Percentiles rank a stretch among this genome's conserved stretches.
These are phyloP conservation scores for Sugiyamaella japonica DNA, from an alignment of 1,139 yeast species.

Conservation along the genomic window DNA sequence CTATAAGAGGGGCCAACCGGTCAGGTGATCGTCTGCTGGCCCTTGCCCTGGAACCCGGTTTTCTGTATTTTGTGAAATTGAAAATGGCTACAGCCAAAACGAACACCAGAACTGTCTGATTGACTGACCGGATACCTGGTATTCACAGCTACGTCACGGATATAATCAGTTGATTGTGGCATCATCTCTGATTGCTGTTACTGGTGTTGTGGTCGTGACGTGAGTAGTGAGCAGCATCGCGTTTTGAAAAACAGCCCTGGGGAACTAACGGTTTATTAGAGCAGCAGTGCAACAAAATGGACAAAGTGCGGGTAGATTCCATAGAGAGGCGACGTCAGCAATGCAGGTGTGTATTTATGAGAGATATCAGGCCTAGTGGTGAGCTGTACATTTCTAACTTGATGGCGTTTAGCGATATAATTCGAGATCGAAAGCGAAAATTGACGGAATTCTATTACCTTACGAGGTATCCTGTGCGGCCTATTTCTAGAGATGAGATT, in stretches of 20 bases:
- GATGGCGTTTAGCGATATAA: constrained; percentile 9
- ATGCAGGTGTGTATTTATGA: constrained; percentile 36
- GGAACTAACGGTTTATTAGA: neutral
- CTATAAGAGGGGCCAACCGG: no score
- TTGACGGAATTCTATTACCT: constrained; percentile 57
- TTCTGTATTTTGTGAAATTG: constrained; percentile 6
- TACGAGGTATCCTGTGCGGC: constrained; percentile 47
- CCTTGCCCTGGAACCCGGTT: constrained; percentile 5
- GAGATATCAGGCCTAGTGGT: neutral
- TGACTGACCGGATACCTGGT: neutral
- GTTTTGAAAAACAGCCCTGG: neutral
- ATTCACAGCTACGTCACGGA: neutral
- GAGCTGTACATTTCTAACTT: neutral
- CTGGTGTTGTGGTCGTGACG: neutral
- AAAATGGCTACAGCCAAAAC: neutral
- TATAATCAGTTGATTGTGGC: neutral
- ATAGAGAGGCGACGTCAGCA: constrained; percentile 48
- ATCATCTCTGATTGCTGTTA: neutral
- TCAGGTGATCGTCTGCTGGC: neutral
- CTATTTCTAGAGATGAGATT: constrained; percentile 43
- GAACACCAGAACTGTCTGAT: neutral
- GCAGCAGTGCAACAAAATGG: constrained; percentile 34
- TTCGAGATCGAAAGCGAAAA: constrained; percentile 48
- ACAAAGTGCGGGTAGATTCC: constrained; percentile 47
- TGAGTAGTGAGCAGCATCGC: neutral